Evolutionary conservation across 2,329 filamentous ascomycete species (phyloP), one percentile per base, ranked within the genome.

Genomic region (Sporothrix dimorphospora): DNA sequence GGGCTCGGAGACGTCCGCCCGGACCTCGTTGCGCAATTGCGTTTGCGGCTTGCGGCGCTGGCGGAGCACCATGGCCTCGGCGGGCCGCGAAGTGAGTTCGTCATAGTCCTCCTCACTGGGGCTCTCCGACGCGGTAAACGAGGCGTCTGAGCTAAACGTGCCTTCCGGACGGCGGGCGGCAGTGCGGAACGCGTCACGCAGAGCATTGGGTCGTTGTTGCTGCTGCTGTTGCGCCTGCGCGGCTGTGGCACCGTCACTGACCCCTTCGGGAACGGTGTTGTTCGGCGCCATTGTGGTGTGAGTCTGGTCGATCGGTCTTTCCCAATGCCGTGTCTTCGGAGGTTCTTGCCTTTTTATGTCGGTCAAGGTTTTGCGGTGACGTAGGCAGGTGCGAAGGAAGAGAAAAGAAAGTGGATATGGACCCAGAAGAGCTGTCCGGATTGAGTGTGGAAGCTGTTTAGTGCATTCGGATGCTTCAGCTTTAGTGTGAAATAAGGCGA

Each of bases 31-130:
- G 24, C 72, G 73, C 59, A 74, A 65, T 21, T 70, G 71, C 19
- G 67, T 73, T 9, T 67, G 69, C 1, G 49, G 51, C 38, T 51
- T 72, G 27, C 69, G 70, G 7, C 74, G 72, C 68, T 72, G 72
- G 19, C 75, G 72, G 34, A 76, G 75, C 11, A 77, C 74, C 59
- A 79, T 76, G 21, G 73, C 72, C 21, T 72, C 76, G n/a, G 71
- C 70, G 11, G 72, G 75, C 67, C 68, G 72, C 12, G 47, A 76
- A 1, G 76, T 75, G 21, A 79, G 77, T 19, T 82, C 80, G 42
- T 85, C 83, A 63, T 84, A 84, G 71, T 85, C 83, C 74, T 85
- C 83, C 70, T 84, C 83, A 49, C 83, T 85, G 1, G 82, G 78
- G 16, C 80, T 83, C 16, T 83, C 83, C 1, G 82, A 83, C 1